Conservation (phyloP, 176 grass and related monocot genomes). For the Saccharum spontaneum region DNA sequence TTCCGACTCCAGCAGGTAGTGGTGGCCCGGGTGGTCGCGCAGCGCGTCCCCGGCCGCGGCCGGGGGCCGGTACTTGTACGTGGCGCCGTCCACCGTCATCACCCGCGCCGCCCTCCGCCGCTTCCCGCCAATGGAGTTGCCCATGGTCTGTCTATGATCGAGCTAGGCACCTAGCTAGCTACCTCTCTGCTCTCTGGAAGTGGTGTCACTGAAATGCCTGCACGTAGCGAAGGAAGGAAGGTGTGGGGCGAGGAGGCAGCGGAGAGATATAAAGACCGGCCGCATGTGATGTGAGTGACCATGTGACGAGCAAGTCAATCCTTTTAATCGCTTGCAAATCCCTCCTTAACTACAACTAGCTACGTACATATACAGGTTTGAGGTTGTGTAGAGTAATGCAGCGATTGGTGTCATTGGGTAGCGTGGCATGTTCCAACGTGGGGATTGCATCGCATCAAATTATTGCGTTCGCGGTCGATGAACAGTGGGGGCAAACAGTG, state of each 20-base stretch:
- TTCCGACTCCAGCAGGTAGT: conserved; percentile 64
- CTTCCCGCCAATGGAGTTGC: conserved; percentile 65
- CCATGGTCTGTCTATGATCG: conserved; percentile 33
- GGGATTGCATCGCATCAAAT: background rate
- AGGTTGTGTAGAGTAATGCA: background rate
- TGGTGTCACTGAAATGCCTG: too few species aligned
- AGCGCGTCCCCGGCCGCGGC: conserved; percentile 40
- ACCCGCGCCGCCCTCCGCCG: conserved; percentile 52
- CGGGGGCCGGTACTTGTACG: conserved; percentile 49
- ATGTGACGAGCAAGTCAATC: background rate
- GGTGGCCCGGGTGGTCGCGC: conserved; percentile 58
- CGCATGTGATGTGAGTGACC: background rate
- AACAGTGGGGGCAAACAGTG: background rate
- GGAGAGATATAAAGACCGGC: background rate
- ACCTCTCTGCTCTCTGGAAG: background rate
- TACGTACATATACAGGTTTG: too few species aligned
- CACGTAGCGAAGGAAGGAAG: background rate
- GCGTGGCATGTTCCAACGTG: background rate
- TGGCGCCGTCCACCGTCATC: conserved; percentile 87
- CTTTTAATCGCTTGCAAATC: background rate
- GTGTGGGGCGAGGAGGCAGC: background rate
- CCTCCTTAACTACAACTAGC: too few species aligned
- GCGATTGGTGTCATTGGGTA: background rate
- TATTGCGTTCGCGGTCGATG: background rate
- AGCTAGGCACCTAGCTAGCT: background rate